Evolutionary conservation across 352 stramenopile species (phyloP).

Genomic region (Pelagophyceae sp.): DNA sequence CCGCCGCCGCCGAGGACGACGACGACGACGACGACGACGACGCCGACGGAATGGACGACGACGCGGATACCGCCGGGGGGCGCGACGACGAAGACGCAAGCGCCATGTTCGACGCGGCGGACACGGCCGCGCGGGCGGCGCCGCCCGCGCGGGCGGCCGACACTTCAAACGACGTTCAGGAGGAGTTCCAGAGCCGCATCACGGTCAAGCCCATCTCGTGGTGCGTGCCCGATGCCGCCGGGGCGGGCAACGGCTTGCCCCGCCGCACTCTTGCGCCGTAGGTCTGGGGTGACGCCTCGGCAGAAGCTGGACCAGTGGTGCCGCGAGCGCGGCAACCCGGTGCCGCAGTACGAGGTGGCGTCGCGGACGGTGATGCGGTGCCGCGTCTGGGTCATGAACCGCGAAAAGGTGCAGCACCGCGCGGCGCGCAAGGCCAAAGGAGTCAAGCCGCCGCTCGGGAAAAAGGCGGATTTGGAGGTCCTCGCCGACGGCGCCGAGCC

Average conservation of each 20-base stretch:
- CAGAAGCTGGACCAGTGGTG: slow-evolving; percentile 74
- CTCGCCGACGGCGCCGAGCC: slow-evolving; percentile 48
- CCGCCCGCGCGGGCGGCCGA: background rate
- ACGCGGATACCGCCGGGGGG: background rate
- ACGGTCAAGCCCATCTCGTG: slow-evolving; percentile 9
- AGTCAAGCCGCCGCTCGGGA: background rate
- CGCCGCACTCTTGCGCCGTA: no score
- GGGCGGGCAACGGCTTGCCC: no score
- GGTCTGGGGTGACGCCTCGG: slow-evolving; percentile 62
- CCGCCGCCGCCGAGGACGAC: background rate
- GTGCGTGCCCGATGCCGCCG: no score
- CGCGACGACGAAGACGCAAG: background rate
- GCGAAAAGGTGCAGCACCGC: slow-evolving; percentile 33
- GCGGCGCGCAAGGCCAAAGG: slow-evolving; percentile 40
- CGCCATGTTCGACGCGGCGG: background rate
- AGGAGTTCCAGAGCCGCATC: background rate
- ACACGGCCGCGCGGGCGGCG: background rate
- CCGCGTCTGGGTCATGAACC: slow-evolving; percentile 13
- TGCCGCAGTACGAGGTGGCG: slow-evolving; percentile 38
- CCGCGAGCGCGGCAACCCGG: slow-evolving; percentile 65
- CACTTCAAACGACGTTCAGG: background rate
- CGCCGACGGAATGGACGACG: background rate
- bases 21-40: background rate
- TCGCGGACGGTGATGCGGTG: background rate
- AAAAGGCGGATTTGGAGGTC: background rate